These are phyloP conservation scores for Heracleum sosnowskyi DNA, from an alignment of 129 eudicot species.

Conservation along the genomic window DNA sequence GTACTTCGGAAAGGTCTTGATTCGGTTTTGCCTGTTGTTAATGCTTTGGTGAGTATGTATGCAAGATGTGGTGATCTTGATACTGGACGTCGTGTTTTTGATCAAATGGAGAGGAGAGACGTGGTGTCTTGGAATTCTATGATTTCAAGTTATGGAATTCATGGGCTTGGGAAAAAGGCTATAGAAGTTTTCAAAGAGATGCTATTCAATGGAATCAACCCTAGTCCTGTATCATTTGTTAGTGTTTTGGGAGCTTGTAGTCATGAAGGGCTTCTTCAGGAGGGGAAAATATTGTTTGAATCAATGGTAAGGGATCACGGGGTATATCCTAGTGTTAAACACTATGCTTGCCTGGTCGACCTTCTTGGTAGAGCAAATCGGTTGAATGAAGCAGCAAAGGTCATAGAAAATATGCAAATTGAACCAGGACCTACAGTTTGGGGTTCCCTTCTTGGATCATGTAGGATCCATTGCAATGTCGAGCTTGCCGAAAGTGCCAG, in stretches of 20 bases:
- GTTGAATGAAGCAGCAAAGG: constrained; percentile 69
- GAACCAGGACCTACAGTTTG: constrained; percentile 89
- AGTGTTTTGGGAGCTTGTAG: constrained; percentile 92
- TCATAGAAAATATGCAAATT: constrained; percentile 55
- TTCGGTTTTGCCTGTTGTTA: constrained; percentile 71
- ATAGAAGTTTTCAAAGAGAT: constrained; percentile 49
- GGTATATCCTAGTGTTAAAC: constrained; percentile 58
- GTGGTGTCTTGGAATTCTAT: constrained; percentile 89
- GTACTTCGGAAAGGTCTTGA: constrained; percentile 69
- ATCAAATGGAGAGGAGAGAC: constrained; percentile 64
- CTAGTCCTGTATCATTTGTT: constrained; percentile 65
- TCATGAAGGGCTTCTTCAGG: constrained; percentile 72
- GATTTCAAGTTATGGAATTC: constrained; percentile 82
- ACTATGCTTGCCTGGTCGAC: constrained; percentile 93
- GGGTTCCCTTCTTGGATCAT: constrained; percentile 93
- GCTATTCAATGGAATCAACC: constrained; percentile 42
- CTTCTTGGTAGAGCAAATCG: constrained; percentile 92
- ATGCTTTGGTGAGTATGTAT: constrained; percentile 68
- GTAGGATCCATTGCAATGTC: constrained; percentile 80
- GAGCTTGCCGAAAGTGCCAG: constrained; percentile 82
- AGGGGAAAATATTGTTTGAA: constrained; percentile 58
- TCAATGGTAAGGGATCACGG: constrained; percentile 53
- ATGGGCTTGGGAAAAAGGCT: constrained; percentile 69
- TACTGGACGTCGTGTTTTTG: constrained; percentile 46
- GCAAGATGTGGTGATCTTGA: constrained; percentile 71